These are phyloP conservation scores for Papilionanthe hybrid DNA, from an alignment of 116 monocot genomes.

Conservation along the genomic window DNA sequence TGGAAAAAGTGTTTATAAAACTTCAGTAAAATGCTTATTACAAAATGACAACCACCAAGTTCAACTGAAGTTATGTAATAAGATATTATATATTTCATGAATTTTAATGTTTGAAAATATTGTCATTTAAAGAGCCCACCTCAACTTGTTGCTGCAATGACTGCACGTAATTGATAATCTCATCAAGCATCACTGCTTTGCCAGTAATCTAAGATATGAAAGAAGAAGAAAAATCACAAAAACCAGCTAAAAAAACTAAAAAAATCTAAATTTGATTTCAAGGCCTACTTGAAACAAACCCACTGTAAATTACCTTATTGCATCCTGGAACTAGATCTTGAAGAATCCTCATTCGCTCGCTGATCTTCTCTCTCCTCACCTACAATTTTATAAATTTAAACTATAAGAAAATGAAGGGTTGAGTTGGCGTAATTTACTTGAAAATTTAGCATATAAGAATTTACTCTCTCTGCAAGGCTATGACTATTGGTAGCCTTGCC, in stretches of 20 bases:
- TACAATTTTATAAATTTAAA: slow-evolving; percentile 8
- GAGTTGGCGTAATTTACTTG: background rate
- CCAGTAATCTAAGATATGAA: slow-evolving; percentile 63
- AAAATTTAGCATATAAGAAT: background rate
- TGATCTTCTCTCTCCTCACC: slow-evolving; percentile 91
- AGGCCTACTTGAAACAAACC: background rate
- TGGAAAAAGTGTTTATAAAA: background rate
- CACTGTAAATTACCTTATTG: slow-evolving; percentile 53
- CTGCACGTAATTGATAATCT: slow-evolving; percentile 98
- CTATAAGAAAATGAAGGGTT: background rate
- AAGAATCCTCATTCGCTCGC: slow-evolving; percentile 90
- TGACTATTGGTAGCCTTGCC: slow-evolving; percentile 97
- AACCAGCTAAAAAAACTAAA: background rate
- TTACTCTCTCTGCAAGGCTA: slow-evolving; percentile 92
- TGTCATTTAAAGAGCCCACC: slow-evolving; percentile 32
- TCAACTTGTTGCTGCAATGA: slow-evolving; percentile 92
- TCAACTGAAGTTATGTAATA: background rate
- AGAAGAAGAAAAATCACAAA: background rate
- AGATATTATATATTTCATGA: background rate
- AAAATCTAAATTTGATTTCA: background rate
- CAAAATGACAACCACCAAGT: background rate
- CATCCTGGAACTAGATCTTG: slow-evolving; percentile 98
- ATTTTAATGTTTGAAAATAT: background rate
- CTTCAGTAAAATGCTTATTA: background rate
- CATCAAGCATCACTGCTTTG: slow-evolving; percentile 98